Evolutionary conservation across 1,284 basidiomycete species (phyloP), one percentile per base, ranked within the genome.

Genomic region (Malassezia brasiliensis): DNA sequence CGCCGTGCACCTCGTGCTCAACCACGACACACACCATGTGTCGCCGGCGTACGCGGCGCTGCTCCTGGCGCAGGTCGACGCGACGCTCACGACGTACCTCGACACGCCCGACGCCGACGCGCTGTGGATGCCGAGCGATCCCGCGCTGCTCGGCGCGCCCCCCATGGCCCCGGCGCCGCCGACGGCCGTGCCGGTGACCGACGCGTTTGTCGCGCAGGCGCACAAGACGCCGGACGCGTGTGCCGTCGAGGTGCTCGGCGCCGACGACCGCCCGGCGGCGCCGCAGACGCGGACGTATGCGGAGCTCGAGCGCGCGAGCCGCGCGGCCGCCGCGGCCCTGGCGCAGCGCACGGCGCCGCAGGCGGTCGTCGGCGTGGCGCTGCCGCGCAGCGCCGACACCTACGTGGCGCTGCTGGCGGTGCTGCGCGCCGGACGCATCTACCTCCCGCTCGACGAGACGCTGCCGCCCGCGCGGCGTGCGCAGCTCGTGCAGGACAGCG

Each of bases 381-480:
- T 73, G 8, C 44, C 55, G 35, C 64, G 70, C 25, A 62, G 61
- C 42, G 30, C 63, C 2, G 60, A 61, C n/a, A 66, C 69, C 37
- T 73, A 73, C 48, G 50, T 64, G 11, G 55, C 47, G 0, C 61
- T 69, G 0, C 46, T 70, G 2, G 70, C 55, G 6, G 60, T 72
- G 38, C 53, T 72, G 22, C 63, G 58, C 35, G 60, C 65, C 10
- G 65, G 72, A 1, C 61, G 62, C 15, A 50, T 63, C 10, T 76
- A 76, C 47, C 47, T 76, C 15, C 74, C 75, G 4, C 64, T 76
- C 19, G 74, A 74, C 50, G 64, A 63, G 38, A 66, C 69, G 30
- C 62, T 75, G 19, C 74, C 75, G 0, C 22, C 44, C 9, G 65
- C 67, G 19, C 64, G 75, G 5, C 69, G 72, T 51, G 50, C 49